Conservation (phyloP, 176 grass and related monocot species). For the Raddia distichophylla region DNA sequence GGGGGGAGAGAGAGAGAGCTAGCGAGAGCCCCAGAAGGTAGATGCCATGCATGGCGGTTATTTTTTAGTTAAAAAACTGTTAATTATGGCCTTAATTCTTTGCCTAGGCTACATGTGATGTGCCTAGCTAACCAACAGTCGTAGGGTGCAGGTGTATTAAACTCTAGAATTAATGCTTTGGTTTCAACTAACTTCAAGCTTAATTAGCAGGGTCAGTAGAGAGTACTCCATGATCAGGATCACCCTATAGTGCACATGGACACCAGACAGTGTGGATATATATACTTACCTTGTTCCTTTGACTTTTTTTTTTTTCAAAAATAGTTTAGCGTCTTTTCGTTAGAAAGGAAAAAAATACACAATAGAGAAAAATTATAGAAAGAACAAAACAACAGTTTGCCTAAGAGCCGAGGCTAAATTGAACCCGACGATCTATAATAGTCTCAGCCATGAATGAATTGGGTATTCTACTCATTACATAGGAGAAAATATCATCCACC, state of each 20-base stretch:
- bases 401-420: no score
- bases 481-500: no score
- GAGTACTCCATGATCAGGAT: neutral
- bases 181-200: constrained; percentile 1
- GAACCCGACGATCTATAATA: no score
- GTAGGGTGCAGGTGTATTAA: neutral
- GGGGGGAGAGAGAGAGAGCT: neutral
- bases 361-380: no score
- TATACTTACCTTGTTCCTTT: no score
- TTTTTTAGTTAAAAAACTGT: constrained; percentile 13
- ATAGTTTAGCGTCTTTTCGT: no score
- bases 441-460: no score
- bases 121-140: neutral
- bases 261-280: neutral
- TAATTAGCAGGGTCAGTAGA: neutral
- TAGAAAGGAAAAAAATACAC: no score
- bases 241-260: constrained; percentile 7
- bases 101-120: neutral
- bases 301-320: no score
- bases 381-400: no score
- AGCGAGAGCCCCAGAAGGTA: neutral
- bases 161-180: constrained; percentile 9
- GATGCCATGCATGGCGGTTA: neutral
- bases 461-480: no score
- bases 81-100: neutral